Evolutionary conservation across 306 rosid species (phyloP).

Genomic region (Cucumis cinereus): DNA sequence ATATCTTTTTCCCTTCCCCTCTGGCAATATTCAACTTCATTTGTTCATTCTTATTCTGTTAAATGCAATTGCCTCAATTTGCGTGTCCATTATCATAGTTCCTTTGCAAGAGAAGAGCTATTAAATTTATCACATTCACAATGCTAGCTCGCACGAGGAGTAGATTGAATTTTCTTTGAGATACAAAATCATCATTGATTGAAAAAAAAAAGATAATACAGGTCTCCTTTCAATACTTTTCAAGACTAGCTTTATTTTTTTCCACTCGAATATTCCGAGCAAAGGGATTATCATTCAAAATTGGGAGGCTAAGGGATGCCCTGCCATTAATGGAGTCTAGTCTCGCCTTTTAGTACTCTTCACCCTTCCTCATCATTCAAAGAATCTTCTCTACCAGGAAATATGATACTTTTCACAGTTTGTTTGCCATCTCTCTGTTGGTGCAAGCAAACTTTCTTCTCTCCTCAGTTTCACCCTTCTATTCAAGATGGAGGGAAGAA

Average conservation of each 20-base stretch:
- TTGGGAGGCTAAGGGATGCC: slow-evolving; percentile 7
- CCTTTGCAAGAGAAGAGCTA: background rate
- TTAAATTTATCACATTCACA: background rate
- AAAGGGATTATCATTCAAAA: slow-evolving; percentile 15
- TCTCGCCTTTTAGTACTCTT: slow-evolving; percentile 13
- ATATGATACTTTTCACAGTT: slow-evolving; percentile 59
- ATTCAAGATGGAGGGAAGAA: slow-evolving; percentile 85
- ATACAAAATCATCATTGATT: background rate
- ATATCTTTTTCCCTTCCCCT: background rate
- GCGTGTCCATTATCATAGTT: background rate
- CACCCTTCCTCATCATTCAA: slow-evolving; percentile 10
- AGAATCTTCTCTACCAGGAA: slow-evolving; percentile 26
- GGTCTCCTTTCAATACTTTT: background rate
- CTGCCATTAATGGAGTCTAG: background rate
- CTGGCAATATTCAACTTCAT: background rate
- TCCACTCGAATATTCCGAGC: slow-evolving; percentile 29
- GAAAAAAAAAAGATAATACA: background rate
- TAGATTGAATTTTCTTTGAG: background rate
- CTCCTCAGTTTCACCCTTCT: background rate
- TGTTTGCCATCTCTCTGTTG: slow-evolving; percentile 11
- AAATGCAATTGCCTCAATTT: background rate
- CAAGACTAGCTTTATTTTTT: slow-evolving; percentile 12
- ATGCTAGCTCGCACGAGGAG: background rate
- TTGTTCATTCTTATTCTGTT: background rate
- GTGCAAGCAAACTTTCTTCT: background rate